Evolutionary conservation across 169 alveolate genomes (phyloP), one percentile per base, ranked within the genome.

Genomic region (Plasmodium gonderi): DNA sequence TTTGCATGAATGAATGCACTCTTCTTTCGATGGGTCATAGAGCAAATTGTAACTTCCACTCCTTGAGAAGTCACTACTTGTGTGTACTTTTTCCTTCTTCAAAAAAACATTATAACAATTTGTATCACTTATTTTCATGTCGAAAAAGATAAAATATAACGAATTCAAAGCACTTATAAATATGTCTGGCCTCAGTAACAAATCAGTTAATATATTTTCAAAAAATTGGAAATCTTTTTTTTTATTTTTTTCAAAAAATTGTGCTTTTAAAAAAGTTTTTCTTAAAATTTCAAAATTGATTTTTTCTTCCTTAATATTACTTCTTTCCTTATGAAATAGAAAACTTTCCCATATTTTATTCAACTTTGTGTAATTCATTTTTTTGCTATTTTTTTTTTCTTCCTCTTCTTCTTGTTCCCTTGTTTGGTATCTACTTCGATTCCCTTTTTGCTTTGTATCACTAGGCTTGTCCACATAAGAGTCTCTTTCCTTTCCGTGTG

Each of bases 151-250:
- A 33, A 67, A 74, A 54, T 85, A 47, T 4, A 85, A 44, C 20
- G 33, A 31, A 20, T 85, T 85, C 67, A 85, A 75, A 0, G 67
- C 92, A 42, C 40, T 74, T 74, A 85, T 85, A 74, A 85, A 85
- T 74, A 85, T 85, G 31, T 40, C 47, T 31, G 92, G 85, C 45
- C 78, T 85, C 67, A 85, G n/a, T 14, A 85, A 54, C 17, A 75
- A 40, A 3, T 81, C 64, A 11, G 83, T 85, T 74, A 85, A 75
- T 49, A 85, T 85, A 49, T 72, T 54, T 54, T 85, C 92, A 77
- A 85, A 85, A 85, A 85, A 85, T 64, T 74, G 72, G 45, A 74
- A 85, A 60, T 85, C 92, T 74, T 54, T 85, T 85, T 85, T 85
- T 54, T 85, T 85, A 85, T 85, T 85, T 85, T 74, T 65, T 26